These are phyloP conservation scores for Andrographis paniculata DNA, from an alignment of 305 asterid genomes.

Conservation along the genomic window DNA sequence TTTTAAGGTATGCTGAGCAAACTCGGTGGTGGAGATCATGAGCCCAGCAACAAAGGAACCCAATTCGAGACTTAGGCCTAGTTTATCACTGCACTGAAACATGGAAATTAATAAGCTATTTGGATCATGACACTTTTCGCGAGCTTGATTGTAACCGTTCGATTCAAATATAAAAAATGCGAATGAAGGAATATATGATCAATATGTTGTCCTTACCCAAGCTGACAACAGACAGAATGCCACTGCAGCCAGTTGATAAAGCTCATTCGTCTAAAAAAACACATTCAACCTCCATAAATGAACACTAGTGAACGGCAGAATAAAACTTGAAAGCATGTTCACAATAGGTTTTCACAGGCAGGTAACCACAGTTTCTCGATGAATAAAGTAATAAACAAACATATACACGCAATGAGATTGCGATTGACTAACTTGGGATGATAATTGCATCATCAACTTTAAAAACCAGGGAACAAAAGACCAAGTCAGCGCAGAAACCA, in stretches of 20 bases:
- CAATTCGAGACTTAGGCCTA: slow-evolving; percentile 91
- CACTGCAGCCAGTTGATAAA: slow-evolving; percentile 91
- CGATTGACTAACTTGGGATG: slow-evolving; percentile 72
- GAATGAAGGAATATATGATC: neutral
- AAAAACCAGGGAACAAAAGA: slow-evolving; percentile 75
- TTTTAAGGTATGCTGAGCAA: slow-evolving; percentile 71
- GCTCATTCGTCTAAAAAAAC: slow-evolving; percentile 72
- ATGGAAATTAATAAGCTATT: slow-evolving; percentile 18
- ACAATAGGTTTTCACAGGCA: slow-evolving; percentile 2
- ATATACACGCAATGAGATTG: neutral
- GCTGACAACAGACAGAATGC: slow-evolving; percentile 97
- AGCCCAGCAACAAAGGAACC: slow-evolving; percentile 93
- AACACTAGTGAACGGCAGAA: neutral
- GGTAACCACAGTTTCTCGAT: slow-evolving; percentile 2
- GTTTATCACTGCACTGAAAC: slow-evolving; percentile 94
- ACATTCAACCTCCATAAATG: neutral
- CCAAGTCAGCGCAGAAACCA: slow-evolving; percentile 77
- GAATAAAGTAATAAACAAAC: slow-evolving; percentile 7
- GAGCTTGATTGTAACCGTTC: too few relatives aligned
- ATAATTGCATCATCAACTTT: slow-evolving; percentile 77
- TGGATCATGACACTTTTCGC: too few relatives aligned
- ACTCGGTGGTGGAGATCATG: slow-evolving; percentile 88
- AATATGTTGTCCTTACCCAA: slow-evolving; percentile 56
- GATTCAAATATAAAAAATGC: too few relatives aligned
- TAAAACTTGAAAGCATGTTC: neutral